Evolutionary conservation across 345 rosid species (phyloP), one percentile per base, ranked within the genome.

Genomic region (Syzygium oleosum): DNA sequence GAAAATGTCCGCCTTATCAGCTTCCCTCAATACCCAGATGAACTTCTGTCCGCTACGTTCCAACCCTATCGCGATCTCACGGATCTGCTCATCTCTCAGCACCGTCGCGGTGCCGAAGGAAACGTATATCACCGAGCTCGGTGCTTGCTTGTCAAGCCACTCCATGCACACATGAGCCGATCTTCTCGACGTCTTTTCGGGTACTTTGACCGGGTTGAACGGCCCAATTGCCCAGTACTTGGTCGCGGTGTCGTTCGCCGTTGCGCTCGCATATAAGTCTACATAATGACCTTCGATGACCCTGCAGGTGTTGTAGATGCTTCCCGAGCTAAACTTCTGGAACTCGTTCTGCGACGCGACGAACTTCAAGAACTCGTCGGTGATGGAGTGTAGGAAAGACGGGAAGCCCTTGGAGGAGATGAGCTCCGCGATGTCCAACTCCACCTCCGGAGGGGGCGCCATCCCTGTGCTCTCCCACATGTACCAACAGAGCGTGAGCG

Each of bases 11-110:
- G 93, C 94, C 89, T 85, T 91, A 46, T 95, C 97, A 5, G 95
- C 97, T 73, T 93, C 97, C 88, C 94, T 91, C 38, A 93, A 51
- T 5, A 93, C 95, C 95, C 97, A 95, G 0, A 95, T 90, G 92
- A 95, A 95, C 87, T 92, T 94, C 34, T 91, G 94, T 14, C 91
- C 84, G 90, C 95, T 92, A 85, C 80, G 17, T 53, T 87, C 85
- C 29, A 89, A 43, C 59, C 89, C 91, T 3, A 25, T 23, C 17
- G 91, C 92, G 12, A 88, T 53, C 84, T 89, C 88, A 21, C 53
- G 56, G 11, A 89, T 87, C 84, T 89, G 91, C 16, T 90, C 93
- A 41, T 88, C 59, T 22, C 25, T 84, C 46, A 90, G 43, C 21
- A 51, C 34, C 12, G 85, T 78, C 21, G 92, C 84, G 5, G 91